Evolutionary conservation across 2,329 filamentous ascomycete species (phyloP).

Genomic region (Byssoonygena ceratinophila): DNA sequence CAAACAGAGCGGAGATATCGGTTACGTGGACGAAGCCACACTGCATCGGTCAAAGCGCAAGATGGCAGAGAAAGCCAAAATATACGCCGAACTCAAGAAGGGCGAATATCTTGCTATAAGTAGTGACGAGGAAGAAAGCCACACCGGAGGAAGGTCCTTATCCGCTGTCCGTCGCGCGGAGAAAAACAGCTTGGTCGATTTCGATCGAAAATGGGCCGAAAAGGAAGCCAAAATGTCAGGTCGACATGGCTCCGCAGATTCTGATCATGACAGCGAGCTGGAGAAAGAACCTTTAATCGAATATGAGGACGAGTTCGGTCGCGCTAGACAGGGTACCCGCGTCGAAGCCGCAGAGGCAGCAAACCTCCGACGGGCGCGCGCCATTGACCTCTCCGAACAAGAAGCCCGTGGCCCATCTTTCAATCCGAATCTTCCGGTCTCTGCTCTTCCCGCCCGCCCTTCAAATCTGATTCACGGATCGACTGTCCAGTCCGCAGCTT

Average conservation of each 20-base stretch:
- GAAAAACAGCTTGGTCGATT: constrained; percentile 63
- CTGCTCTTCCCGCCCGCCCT: constrained; percentile 45
- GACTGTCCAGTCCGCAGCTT: constrained; percentile 71
- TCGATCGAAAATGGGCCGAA: constrained; percentile 92
- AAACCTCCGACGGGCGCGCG: constrained; percentile 10
- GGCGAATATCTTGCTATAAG: constrained; percentile 60
- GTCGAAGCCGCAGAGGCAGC: constrained; percentile 57
- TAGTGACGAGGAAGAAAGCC: constrained; percentile 28
- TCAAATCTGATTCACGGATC: constrained; percentile 71
- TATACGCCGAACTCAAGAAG: constrained; percentile 82
- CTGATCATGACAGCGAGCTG: constrained; percentile 28
- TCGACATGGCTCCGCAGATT: constrained; percentile 12
- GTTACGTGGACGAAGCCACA: constrained; percentile 46
- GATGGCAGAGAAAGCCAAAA: constrained; percentile 79
- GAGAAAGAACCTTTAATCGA: constrained; percentile 60
- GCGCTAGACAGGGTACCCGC: constrained; percentile 61
- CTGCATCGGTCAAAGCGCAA: constrained; percentile 61
- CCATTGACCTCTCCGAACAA: constrained; percentile 14
- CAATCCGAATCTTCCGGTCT: constrained; percentile 16
- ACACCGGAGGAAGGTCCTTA: constrained; percentile 14
- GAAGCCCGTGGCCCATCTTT: constrained; percentile 19
- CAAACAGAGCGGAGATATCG: constrained; percentile 50
- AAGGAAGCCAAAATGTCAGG: constrained; percentile 33
- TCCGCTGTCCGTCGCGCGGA: constrained; percentile 16
- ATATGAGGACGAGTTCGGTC: constrained; percentile 84